Base-by-base conservation (phyloP, 1,139 yeast genomes). In the Geotrichum fermentans region DNA sequence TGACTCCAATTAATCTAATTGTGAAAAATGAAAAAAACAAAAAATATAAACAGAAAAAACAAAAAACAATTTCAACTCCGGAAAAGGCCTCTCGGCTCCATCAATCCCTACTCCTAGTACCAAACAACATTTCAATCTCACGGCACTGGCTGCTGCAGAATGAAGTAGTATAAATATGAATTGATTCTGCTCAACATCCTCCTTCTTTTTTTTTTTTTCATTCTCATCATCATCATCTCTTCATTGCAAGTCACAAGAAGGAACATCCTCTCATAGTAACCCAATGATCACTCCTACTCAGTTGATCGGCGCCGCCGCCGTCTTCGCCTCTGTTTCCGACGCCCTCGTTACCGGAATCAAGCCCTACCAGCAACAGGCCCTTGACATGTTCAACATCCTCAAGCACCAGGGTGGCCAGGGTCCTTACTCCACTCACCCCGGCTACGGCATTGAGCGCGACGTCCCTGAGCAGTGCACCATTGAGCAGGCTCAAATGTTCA, bases 401-500 rank as follows among this genome's bases (percentile, higher is more conserved):
- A 61, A 66, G 54, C 66, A 61, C 51, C 57, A 71, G 14, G 78
- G 74, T 8, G 75, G 75, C 20, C 62, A 66, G 44, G 78, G 75
- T 1, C 79, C 80, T 4, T 75, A 66, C 52, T 60, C 70, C 28
- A 60, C 66, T 40, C 67, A 69, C 28, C 63, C 67, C 8, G 75
- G 76, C 11, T 70, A 60, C 52, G 80, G 79, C 5, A 65, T 76
- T 40, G 61, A 64, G 42, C 61, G 68, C 7, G 69, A 66, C 22
- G 57, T 67, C 1, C 88, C 89, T 8, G 69, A 62, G 2, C 71
- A 72, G 43, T 78, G 86, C 60, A 62, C 68, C 8, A 71, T 82
- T 43, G 81, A 80, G 53, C 88, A 81, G 62, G 85, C 82, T n/a
- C 81, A 79, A 55, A 65, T 79, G 53, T 66, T 79, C 45, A 72